Conservation (phyloP, 2,329 filamentous ascomycete species). For the Alternaria panax region DNA sequence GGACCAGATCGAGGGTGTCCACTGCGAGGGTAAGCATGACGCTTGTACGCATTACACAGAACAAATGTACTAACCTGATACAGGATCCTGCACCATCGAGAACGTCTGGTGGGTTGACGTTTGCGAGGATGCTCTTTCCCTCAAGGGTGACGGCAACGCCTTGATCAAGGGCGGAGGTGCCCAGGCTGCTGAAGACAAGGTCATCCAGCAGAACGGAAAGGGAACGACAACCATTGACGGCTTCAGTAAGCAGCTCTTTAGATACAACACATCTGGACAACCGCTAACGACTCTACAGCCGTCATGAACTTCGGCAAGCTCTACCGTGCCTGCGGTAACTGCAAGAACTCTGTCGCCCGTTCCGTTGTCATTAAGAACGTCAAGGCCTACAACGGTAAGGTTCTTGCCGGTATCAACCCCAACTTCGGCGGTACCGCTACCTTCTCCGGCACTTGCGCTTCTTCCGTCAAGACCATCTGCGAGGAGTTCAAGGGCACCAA, state of each 20-base stretch:
- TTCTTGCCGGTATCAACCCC: constrained; percentile 59
- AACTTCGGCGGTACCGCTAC: constrained; percentile 61
- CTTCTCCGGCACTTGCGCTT: constrained; percentile 46
- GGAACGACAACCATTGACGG: constrained; percentile 50
- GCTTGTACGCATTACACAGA: neutral
- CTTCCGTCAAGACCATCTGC: constrained; percentile 44
- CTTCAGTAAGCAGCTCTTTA: constrained; percentile 41
- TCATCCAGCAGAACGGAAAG: constrained; percentile 54
- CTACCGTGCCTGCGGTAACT: constrained; percentile 58
- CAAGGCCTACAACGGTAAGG: constrained; percentile 53
- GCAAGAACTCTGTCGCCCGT: constrained; percentile 57
- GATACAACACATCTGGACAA: constrained; percentile 45
- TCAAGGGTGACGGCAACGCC: constrained; percentile 49
- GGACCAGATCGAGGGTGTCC: constrained; percentile 52
- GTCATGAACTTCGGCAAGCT: constrained; percentile 52
- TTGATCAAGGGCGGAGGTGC: constrained; percentile 53
- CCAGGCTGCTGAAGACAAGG: constrained; percentile 50
- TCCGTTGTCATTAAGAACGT: constrained; percentile 56
- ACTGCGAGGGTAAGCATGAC: constrained; percentile 41
- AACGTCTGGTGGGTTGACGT: constrained; percentile 53
- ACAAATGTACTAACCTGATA: constrained; percentile 34
- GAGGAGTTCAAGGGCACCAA: constrained; percentile 45
- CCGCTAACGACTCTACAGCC: constrained; percentile 27
- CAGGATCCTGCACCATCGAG: constrained; percentile 35
- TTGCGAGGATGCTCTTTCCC: constrained; percentile 51